Evolutionary conservation across 2,329 filamentous ascomycete species (phyloP), one percentile per base, ranked within the genome.

Genomic region (Aureobasidium pullulans): DNA sequence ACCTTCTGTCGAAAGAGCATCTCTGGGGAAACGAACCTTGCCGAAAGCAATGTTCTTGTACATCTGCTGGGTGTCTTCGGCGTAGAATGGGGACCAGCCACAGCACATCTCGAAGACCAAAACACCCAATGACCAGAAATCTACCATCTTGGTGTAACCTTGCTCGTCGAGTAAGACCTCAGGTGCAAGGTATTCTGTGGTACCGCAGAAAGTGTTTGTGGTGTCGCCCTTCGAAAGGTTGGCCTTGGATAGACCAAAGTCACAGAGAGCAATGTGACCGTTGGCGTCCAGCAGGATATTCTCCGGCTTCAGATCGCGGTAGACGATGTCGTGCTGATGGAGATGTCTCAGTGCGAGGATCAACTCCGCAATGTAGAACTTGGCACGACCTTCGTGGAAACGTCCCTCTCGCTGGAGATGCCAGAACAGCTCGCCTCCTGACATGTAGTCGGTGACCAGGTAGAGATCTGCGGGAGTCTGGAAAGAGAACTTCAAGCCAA

Each of bases 11-110:
- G 91, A 96, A 34, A 99, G 79, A 1, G 94, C 96, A 73, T 99
- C 94, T 65, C 92, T 84, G 7, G 94, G 94, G 73, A 99, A 99
- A 62, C 94, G 84, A 60, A 99, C 94, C 72, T 99, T 99, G 71
- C 94, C 94, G 70, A 99, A 99, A 0, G 94, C 94, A 71, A 99
- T 99, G 77, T 99, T 99, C 80, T 99, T 99, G 80, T 99, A 99
- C 94, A 99, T 99, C 73, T 99, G 94, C 75, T 99, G 94, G 0
- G 94, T 99, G 70, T 99, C 94, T 70, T 99, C 94, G 60, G 94
- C 94, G 68, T 97, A 99, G 76, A 99, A 99, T 0, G 94, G 94
- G 68, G 91, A 96, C 94, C 94, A 99, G 36, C 94, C 94, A 68
- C 94, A 99, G 78, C 94, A 99, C 94, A 99, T 99, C 74, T 99